Evolutionary conservation across 305 asterid genomes (phyloP), one percentile per base, ranked within the genome.

Genomic region (Fraxinus albicans): DNA sequence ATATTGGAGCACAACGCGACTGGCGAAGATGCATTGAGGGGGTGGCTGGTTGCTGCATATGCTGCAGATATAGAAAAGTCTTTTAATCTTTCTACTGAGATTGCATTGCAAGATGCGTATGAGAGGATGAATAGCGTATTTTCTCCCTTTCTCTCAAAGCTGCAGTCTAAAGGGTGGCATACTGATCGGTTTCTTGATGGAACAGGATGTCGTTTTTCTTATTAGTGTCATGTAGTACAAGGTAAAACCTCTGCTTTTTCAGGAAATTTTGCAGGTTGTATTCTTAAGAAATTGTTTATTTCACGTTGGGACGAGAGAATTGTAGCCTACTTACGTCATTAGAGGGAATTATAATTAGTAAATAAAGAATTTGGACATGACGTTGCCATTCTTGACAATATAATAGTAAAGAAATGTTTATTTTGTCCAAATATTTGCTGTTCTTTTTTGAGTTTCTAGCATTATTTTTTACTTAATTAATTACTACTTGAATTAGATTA

Each of bases 101-200:
- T 74, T 38, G 91, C 87, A 2, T 72, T 92, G 85, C 79, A 17
- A 81, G 95, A 89, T 86, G 97, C 92, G 33, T 95, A 93, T 55
- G 91, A 83, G 81, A 92, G 88, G 83, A 96, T 95, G 99, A 87
- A 81, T 38, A 8, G 6, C 72, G 91, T 85, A 31, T 93, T 93
- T 75, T 81, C 83, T 17, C 90, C 92, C 3, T 96, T 95, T 79
- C 84, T 95, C 5, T 88, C 92, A 0, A 92, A 89, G 89, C 90
- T 96, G 86, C 94, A 89, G 79, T 90, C 91, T 8, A 95, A 91
- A 92, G 99, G 98, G 23, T 94, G 98, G 98, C 98, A 95, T 79
- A 94, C 98, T 1, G 98, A 96, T 82, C 98, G 93, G 17, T 96
- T 96, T 89, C 96, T 96, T 79, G 98, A 94, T 84, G 98, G 99